A percentile compares a stretch with the other conserved stretches of the same genome.
Evolutionary conservation across 768 basidiomycete species (phyloP).

Genomic region (Boletus bicolor): DNA sequence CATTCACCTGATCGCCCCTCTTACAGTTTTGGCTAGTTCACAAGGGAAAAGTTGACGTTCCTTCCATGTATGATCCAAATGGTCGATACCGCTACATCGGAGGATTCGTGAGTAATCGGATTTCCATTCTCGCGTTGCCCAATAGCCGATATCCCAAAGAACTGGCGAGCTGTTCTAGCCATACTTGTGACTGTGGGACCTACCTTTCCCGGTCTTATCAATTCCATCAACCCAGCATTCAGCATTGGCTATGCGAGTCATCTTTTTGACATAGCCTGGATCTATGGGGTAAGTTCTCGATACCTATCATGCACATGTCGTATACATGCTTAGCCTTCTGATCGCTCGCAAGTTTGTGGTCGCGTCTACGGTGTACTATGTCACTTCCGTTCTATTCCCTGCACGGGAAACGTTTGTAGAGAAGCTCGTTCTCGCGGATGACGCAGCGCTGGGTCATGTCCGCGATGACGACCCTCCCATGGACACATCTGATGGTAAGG

Average conservation of each 20-base stretch:
- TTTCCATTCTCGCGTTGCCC: background rate
- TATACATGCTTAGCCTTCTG: background rate
- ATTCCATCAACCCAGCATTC: conserved; percentile 66
- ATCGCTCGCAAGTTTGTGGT: conserved; percentile 20
- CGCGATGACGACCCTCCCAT: background rate
- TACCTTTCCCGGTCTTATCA: conserved; percentile 73
- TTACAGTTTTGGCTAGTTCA: conserved; percentile 77
- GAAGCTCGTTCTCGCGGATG: conserved; percentile 24
- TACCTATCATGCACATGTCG: background rate
- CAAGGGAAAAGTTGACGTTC: conserved; percentile 68
- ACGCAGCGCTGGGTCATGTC: background rate
- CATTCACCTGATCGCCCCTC: background rate
- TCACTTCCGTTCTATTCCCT: conserved; percentile 25
- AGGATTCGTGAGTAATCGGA: conserved; percentile 57
- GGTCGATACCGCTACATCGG: conserved; percentile 76
- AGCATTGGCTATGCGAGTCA: conserved; percentile 53
- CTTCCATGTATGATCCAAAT: conserved; percentile 77
- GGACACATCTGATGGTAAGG: background rate
- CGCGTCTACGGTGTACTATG: conserved; percentile 26
- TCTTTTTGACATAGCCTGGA: conserved; percentile 71
- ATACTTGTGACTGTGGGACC: conserved; percentile 68
- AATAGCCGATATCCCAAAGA: conserved; percentile 41
- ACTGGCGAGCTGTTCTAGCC: conserved; percentile 77
- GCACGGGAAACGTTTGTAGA: conserved; percentile 27
- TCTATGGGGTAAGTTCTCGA: conserved; percentile 59